These are phyloP conservation scores for Adansonia gregorii DNA, from an alignment of 441 rosid genomes.

Conservation along the genomic window DNA sequence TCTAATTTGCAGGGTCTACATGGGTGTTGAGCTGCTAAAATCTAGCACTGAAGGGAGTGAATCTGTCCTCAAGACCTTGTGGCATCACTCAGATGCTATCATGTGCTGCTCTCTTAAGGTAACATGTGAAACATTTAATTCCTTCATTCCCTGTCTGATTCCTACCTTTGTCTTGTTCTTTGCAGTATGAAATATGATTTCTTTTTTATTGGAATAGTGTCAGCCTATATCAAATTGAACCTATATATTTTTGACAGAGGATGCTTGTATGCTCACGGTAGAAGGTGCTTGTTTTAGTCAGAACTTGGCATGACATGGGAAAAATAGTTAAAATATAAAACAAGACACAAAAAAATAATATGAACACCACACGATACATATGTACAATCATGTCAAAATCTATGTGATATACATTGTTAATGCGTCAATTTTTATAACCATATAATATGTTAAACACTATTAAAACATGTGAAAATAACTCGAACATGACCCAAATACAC, in stretches of 20 bases:
- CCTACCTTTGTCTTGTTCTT: background rate
- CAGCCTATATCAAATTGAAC: background rate
- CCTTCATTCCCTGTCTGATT: background rate
- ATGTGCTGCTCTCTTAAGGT: conserved; percentile 98
- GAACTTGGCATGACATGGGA: background rate
- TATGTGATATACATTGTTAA: background rate
- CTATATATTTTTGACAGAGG: background rate
- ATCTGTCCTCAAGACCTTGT: conserved; percentile 72
- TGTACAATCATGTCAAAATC: too few relatives aligned
- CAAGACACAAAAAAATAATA: background rate
- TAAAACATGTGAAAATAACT: background rate
- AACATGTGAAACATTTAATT: background rate
- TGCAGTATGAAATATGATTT: background rate
- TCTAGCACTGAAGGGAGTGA: conserved; percentile 66
- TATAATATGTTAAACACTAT: background rate
- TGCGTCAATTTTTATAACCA: background rate
- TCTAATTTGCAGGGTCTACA: conserved; percentile 57
- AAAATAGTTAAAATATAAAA: background rate
- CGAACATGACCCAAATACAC: background rate
- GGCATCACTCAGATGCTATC: conserved; percentile 97
- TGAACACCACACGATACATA: too few relatives aligned
- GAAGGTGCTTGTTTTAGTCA: background rate
- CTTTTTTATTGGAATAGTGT: background rate
- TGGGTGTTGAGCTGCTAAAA: conserved; percentile 93
- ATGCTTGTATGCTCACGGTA: background rate